Evolutionary conservation across 1,284 basidiomycete genomes (phyloP).

Genomic region (Waitea zeae): DNA sequence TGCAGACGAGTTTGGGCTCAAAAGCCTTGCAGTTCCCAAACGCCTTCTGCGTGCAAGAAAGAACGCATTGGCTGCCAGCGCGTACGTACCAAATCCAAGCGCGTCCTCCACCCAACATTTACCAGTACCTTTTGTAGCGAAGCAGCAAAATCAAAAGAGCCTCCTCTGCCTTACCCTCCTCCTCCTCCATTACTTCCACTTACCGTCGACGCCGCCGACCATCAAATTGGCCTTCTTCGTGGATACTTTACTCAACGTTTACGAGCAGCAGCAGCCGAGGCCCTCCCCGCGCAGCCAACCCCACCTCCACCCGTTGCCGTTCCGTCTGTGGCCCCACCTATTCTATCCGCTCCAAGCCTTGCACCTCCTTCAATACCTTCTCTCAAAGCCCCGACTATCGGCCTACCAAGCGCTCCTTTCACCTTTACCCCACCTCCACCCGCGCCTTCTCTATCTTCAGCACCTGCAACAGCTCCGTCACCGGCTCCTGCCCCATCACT

Average conservation of each 20-base stretch:
- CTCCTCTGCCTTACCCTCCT: slow-evolving; percentile 71
- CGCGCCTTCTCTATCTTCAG: slow-evolving; percentile 8
- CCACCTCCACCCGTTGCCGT: background rate
- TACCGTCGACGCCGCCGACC: slow-evolving; percentile 40
- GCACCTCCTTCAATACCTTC: slow-evolving; percentile 1
- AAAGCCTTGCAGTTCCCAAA: slow-evolving; percentile 65
- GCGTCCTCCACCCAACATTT: slow-evolving; percentile 1
- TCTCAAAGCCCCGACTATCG: background rate
- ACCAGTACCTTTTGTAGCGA: slow-evolving; percentile 4
- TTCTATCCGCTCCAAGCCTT: background rate
- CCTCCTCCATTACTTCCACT: slow-evolving; percentile 71
- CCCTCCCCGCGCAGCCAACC: background rate
- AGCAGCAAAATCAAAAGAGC: slow-evolving; percentile 41
- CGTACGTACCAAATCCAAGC: slow-evolving; percentile 24
- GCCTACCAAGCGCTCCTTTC: no score
- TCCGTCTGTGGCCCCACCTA: background rate
- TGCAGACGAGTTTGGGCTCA: slow-evolving; percentile 73
- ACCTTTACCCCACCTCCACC: no score
- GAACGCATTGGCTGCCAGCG: slow-evolving; percentile 22
- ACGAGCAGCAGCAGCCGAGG: slow-evolving; percentile 17
- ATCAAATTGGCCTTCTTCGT: slow-evolving; percentile 76
- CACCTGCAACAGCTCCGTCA: background rate
- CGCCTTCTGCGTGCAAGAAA: slow-evolving; percentile 56
- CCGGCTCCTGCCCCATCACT: slow-evolving; percentile 4
- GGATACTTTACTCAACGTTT: slow-evolving; percentile 56